Percentiles rank a stretch among this genome's conserved stretches.
Conservation (phyloP, 805 yeast genomes). For the Blastobotrys parvus region DNA sequence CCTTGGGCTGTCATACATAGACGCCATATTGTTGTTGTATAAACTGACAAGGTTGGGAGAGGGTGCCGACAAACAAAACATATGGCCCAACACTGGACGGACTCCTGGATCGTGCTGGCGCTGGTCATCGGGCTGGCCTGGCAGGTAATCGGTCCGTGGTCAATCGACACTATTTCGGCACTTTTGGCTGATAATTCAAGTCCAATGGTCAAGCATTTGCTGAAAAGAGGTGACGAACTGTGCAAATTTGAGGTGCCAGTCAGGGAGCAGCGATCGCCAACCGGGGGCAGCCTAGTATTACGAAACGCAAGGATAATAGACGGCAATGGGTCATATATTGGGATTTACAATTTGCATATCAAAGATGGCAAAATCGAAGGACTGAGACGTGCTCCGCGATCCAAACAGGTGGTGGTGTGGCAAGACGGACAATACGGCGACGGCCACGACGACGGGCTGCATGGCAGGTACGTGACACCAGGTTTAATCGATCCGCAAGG, state of each 20-base stretch:
- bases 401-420: background rate
- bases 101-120: background rate
- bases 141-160: background rate
- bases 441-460: background rate
- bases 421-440: background rate
- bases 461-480: conserved; percentile 1
- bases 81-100: background rate
- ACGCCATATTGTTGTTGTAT: background rate
- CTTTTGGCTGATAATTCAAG: background rate
- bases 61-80: background rate
- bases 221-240: background rate
- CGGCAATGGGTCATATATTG: background rate
- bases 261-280: background rate
- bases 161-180: background rate
- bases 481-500: conserved; percentile 1
- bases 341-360: background rate
- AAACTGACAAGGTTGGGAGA: background rate
- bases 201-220: background rate
- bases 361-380: background rate
- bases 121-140: background rate
- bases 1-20: background rate
- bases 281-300: background rate
- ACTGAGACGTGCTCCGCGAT: background rate
- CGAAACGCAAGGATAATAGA: background rate
- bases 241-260: background rate